phyloP scores from a whole-genome alignment of 805 yeast species.

The Candida sphagnicola region DNA sequence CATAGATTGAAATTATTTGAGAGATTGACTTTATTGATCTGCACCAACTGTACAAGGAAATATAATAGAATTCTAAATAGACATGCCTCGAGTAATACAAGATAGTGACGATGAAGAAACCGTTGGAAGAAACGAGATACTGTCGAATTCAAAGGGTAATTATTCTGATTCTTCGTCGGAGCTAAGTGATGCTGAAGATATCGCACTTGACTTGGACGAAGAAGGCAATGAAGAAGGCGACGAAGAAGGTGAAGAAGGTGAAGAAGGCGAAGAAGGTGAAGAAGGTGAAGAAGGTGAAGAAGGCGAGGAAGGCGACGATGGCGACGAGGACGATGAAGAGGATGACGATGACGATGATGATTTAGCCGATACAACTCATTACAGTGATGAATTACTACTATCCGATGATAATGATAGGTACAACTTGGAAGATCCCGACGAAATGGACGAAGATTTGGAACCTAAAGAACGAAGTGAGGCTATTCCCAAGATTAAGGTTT shows the following conservation, averaged over 20 bases:
- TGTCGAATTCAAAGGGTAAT: constrained; percentile 5
- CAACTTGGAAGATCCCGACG: constrained; percentile 32
- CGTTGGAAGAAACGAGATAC: constrained; percentile 6
- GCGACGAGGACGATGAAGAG: constrained; percentile 11
- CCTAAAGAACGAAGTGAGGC: constrained; percentile 20
- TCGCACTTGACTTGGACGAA: constrained; percentile 8
- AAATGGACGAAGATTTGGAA: constrained; percentile 34
- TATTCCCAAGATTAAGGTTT: constrained; percentile 5
- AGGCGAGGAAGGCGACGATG: constrained; percentile 10
- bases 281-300: constrained; percentile 7
- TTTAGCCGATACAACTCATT: constrained; percentile 12
- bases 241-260: constrained; percentile 11
- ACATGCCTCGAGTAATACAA: constrained; percentile 11
- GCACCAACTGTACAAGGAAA: too few relatives aligned
- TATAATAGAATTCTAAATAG: too few relatives aligned
- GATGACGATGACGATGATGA: constrained; percentile 19
- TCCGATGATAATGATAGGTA: constrained; percentile 28
- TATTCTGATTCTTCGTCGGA: constrained; percentile 10
- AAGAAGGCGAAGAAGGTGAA: constrained; percentile 19
- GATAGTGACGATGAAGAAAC: constrained; percentile 12
- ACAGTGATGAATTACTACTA: constrained; percentile 16
- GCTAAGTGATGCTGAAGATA: constrained; percentile 8
- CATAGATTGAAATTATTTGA: too few relatives aligned
- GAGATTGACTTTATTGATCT: too few relatives aligned
- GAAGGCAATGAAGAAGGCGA: constrained; percentile 8